Conservation (phyloP, 306 rosid species). For the Inga oerstediana region DNA sequence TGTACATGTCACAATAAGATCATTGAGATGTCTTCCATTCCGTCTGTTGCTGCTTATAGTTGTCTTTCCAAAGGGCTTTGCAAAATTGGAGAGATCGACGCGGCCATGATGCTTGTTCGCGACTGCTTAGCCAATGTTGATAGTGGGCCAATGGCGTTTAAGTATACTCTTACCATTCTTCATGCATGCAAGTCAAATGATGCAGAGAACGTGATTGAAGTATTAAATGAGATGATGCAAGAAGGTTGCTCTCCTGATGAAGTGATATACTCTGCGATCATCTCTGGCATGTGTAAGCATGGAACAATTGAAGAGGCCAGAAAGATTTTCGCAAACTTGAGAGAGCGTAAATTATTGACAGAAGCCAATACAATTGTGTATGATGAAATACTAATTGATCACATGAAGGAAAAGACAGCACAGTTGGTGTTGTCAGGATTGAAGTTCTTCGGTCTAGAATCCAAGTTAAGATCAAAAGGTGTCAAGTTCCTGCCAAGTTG, state of each 20-base stretch:
- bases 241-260: constrained; percentile 57
- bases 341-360: constrained; percentile 54
- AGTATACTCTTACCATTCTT: constrained; percentile 67
- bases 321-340: constrained; percentile 65
- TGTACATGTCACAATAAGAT: constrained; percentile 71
- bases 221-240: constrained; percentile 75
- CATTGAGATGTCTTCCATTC: constrained; percentile 71
- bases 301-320: constrained; percentile 85
- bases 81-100: constrained; percentile 73
- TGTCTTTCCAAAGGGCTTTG: constrained; percentile 72
- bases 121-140: constrained; percentile 69
- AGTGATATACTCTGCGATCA: constrained; percentile 58
- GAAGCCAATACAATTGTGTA: constrained; percentile 72
- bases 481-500: constrained; percentile 55
- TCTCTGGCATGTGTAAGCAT: constrained; percentile 76
- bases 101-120: constrained; percentile 72
- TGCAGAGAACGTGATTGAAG: constrained; percentile 61
- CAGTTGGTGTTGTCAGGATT: constrained; percentile 74
- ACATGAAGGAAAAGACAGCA: constrained; percentile 82
- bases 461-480: constrained; percentile 79
- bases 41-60: constrained; percentile 64
- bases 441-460: constrained; percentile 82
- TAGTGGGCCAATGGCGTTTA: constrained; percentile 75
- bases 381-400: constrained; percentile 78
- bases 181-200: constrained; percentile 61